Evolutionary conservation across 139 green algal genomes (phyloP).

Genomic region (Pseudopediastrum boryanum): DNA sequence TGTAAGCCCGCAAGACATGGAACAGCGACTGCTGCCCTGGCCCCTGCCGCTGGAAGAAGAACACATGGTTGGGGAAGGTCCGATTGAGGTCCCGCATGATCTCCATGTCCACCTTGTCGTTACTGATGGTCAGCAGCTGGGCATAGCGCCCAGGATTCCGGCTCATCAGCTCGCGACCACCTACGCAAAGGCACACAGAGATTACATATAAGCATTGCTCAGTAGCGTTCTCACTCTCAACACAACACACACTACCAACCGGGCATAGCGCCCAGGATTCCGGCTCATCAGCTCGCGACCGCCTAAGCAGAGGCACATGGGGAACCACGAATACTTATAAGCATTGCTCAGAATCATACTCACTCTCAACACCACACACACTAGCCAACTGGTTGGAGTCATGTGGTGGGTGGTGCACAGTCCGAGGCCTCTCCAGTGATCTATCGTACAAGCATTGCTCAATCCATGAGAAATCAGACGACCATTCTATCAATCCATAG

Average conservation of each 20-base stretch:
- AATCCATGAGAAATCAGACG: no score
- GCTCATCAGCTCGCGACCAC: constrained; percentile 33
- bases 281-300: constrained; percentile 29
- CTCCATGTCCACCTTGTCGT: constrained; percentile 43
- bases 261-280: constrained; percentile 38
- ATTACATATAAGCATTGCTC: no score
- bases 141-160: constrained; percentile 38
- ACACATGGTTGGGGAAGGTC: constrained; percentile 85
- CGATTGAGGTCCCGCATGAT: constrained; percentile 79
- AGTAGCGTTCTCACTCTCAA: no score
- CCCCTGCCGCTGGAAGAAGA: constrained; percentile 76
- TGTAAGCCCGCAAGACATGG: constrained; percentile 81
- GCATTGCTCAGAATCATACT: no score
- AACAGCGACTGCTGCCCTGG: constrained; percentile 82
- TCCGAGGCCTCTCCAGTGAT: no score
- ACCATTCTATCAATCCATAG: no score
- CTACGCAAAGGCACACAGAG: background rate
- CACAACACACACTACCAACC: no score
- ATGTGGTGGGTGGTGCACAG: no score
- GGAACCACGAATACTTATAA: no score
- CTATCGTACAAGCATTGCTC: no score
- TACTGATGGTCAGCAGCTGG: constrained; percentile 30
- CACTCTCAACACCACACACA: no score
- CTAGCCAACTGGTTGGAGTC: constrained; percentile 39
- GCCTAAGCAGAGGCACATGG: constrained; percentile 4